Percentiles rank a stretch among this genome's conserved stretches.
phyloP scores from a whole-genome alignment of 208 protist genomes.

The Hexamita inflata region DNA sequence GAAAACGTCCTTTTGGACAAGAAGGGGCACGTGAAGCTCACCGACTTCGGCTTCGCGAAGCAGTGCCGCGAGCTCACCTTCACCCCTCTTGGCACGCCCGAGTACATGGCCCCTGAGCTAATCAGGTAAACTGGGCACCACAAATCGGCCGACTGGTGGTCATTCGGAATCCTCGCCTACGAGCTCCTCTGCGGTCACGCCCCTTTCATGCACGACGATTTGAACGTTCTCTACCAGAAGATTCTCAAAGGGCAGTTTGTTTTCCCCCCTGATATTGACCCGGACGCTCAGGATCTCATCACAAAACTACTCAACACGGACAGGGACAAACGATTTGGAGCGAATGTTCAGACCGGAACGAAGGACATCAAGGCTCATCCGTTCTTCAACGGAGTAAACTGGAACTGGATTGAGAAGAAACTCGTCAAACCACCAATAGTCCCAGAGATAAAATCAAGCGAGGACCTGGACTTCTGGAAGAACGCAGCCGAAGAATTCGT shows the following conservation, averaged over 20 bases:
- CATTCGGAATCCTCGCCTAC: constrained; percentile 74
- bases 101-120: constrained; percentile 66
- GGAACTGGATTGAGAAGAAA: constrained; percentile 47
- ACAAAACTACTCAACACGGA: constrained; percentile 26
- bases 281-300: neutral
- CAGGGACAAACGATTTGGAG: constrained; percentile 23
- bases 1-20: constrained; percentile 32
- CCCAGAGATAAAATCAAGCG: constrained; percentile 32
- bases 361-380: constrained; percentile 80
- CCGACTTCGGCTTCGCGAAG: constrained; percentile 40
- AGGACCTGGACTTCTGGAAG: neutral
- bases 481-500: neutral
- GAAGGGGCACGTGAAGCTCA: constrained; percentile 31
- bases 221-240: constrained; percentile 66
- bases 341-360: constrained; percentile 27
- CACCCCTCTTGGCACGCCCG: constrained; percentile 56
- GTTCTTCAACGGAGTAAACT: constrained; percentile 80
- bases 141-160: constrained; percentile 86
- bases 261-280: constrained; percentile 49
- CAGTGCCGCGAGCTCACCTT: constrained; percentile 9
- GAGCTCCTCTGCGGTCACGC: constrained; percentile 60
- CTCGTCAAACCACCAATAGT: constrained; percentile 49
- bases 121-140: constrained; percentile 68
- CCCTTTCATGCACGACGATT: constrained; percentile 67
- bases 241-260: constrained; percentile 61